Evolutionary conservation across 345 rosid genomes (phyloP).

Genomic region (Hibiscus tridactylites): DNA sequence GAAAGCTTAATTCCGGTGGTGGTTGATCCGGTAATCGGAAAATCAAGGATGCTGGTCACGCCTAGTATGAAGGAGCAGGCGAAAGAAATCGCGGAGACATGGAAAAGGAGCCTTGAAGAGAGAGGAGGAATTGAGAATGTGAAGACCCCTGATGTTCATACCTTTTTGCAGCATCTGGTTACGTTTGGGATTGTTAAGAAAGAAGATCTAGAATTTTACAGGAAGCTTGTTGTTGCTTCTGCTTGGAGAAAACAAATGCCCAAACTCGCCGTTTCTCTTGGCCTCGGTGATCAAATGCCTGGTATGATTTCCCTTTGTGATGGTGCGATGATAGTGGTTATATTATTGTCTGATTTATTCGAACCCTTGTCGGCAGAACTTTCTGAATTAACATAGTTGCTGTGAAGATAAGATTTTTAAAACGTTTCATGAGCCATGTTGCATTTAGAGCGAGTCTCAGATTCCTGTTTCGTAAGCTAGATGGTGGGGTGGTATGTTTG

Average conservation of each 20-base stretch:
- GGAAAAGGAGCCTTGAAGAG: constrained; percentile 89
- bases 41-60: constrained; percentile 66
- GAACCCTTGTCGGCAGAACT: background rate
- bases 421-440: background rate
- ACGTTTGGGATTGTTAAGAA: constrained; percentile 84
- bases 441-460: background rate
- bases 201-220: constrained; percentile 64
- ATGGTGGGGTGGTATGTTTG: background rate
- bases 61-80: constrained; percentile 68
- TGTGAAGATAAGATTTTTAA: background rate
- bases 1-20: constrained; percentile 85
- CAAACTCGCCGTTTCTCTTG: constrained; percentile 92
- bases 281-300: constrained; percentile 85
- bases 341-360: background rate
- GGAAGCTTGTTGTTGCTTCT: constrained; percentile 90
- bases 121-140: constrained; percentile 89
- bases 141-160: constrained; percentile 94
- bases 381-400: background rate
- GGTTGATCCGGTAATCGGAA: constrained; percentile 88
- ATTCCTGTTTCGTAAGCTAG: background rate
- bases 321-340: background rate
- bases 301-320: constrained; percentile 35
- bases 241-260: constrained; percentile 99
- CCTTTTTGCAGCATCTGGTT: constrained; percentile 92
- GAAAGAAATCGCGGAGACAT: constrained; percentile 71